phyloP scores from a whole-genome alignment of 805 yeast genomes.

The Candida nemodendra region DNA sequence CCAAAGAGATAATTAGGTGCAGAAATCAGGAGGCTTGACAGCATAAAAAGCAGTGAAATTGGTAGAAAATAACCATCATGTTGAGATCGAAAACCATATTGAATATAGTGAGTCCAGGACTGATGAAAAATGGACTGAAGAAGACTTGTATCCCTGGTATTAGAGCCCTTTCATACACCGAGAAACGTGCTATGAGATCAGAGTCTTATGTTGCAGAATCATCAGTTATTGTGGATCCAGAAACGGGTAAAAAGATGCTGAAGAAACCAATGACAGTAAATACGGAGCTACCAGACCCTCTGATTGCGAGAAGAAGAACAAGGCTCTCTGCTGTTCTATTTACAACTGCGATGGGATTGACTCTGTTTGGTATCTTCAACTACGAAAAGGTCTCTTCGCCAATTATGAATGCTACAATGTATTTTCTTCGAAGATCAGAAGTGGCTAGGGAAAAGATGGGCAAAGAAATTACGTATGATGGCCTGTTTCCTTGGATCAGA shows the following conservation, averaged over 20 bases:
- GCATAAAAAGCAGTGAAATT: no score
- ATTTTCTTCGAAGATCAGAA: slow-evolving; percentile 75
- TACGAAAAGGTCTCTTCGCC: slow-evolving; percentile 93
- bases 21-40: no score
- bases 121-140: neutral
- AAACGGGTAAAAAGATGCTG: slow-evolving; percentile 20
- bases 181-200: slow-evolving; percentile 6
- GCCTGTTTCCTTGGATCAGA: slow-evolving; percentile 82
- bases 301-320: slow-evolving; percentile 50
- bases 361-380: slow-evolving; percentile 73
- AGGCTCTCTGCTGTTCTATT: slow-evolving; percentile 56
- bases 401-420: slow-evolving; percentile 79
- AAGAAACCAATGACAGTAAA: slow-evolving; percentile 61
- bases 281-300: slow-evolving; percentile 80
- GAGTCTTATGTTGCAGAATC: slow-evolving; percentile 23
- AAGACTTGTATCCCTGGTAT: neutral
- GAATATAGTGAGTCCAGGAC: neutral
- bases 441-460: slow-evolving; percentile 66
- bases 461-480: slow-evolving; percentile 67
- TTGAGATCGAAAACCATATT: no score
- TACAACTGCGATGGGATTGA: slow-evolving; percentile 49
- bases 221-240: slow-evolving; percentile 20
- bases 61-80: no score
- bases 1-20: no score
- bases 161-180: neutral